Evolutionary conservation across 1,139 yeast species (phyloP).

Genomic region (Sugiyamaella grinbergsii): DNA sequence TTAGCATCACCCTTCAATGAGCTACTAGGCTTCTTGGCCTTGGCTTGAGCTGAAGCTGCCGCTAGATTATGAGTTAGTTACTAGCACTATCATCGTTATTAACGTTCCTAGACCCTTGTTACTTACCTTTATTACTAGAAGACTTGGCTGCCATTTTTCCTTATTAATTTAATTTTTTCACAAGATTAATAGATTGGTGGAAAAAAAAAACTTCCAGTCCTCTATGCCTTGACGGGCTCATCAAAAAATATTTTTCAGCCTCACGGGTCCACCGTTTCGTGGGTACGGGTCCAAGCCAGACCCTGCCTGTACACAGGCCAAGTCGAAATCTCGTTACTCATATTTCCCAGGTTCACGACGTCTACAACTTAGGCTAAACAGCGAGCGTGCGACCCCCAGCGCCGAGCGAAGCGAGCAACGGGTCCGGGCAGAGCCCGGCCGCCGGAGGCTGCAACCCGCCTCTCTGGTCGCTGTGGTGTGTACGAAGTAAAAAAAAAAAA

Average conservation of each 20-base stretch:
- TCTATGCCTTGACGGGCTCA: background rate
- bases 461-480: too few relatives aligned
- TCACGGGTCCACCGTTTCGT: background rate
- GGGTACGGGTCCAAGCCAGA: conserved; percentile 7
- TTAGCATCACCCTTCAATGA: conserved; percentile 6
- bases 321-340: too few relatives aligned
- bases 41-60: conserved; percentile 5
- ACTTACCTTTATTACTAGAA: conserved; percentile 6
- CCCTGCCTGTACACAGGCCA: background rate
- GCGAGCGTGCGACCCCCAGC: too few relatives aligned
- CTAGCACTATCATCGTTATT: background rate
- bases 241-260: conserved; percentile 17
- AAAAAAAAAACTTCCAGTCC: background rate
- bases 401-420: too few relatives aligned
- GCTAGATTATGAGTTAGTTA: conserved; percentile 4
- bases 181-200: background rate
- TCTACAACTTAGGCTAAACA: too few relatives aligned
- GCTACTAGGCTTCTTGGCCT: conserved; percentile 3
- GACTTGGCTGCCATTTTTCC: conserved; percentile 11
- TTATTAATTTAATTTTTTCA: background rate
- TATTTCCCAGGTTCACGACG: too few relatives aligned
- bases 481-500: too few relatives aligned
- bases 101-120: background rate
- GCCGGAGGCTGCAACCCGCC: too few relatives aligned
- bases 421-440: too few relatives aligned